Evolutionary conservation across 2,329 filamentous ascomycete species (phyloP).

Genomic region (Diplodia corticola): DNA sequence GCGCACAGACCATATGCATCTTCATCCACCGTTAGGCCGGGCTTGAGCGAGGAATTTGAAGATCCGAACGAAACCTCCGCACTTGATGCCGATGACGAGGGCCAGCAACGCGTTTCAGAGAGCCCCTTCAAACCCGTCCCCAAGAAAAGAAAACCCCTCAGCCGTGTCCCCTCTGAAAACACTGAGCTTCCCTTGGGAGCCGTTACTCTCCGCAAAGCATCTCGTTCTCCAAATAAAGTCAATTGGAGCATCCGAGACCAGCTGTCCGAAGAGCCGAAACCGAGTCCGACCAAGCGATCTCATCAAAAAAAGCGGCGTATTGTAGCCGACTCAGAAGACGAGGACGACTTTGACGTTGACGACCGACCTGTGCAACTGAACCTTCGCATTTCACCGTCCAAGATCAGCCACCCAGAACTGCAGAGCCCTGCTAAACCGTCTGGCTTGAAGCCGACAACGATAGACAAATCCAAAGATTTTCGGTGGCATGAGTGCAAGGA

Average conservation of each 20-base stretch:
- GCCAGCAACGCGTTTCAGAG: not conserved
- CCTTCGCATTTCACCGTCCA: not conserved
- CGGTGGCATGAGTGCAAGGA: slow-evolving; percentile 19
- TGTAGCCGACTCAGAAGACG: slow-evolving; percentile 19
- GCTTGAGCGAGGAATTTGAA: not conserved
- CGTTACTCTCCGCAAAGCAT: slow-evolving; percentile 16
- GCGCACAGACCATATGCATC: slow-evolving; percentile 27
- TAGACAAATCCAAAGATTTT: slow-evolving; percentile 10
- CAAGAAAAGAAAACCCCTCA: slow-evolving; percentile 24
- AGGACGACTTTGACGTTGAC: slow-evolving; percentile 8
- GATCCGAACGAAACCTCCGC: not conserved
- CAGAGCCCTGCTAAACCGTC: not conserved
- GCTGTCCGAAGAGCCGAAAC: not conserved
- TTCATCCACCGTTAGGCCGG: no score
- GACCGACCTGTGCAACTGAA: not conserved
- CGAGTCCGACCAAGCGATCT: slow-evolving; percentile 1
- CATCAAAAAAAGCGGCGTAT: slow-evolving; percentile 11
- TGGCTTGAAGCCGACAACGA: not conserved
- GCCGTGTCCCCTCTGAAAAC: slow-evolving; percentile 20
- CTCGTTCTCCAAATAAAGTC: slow-evolving; percentile 16
- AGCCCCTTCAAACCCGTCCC: slow-evolving; percentile 2
- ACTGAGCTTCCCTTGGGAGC: not conserved
- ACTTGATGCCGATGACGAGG: slow-evolving; percentile 3
- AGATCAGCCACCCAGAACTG: not conserved
- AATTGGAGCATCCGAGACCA: not conserved